phyloP scores from a whole-genome alignment of 345 rosid species.

The Camelina neglecta region DNA sequence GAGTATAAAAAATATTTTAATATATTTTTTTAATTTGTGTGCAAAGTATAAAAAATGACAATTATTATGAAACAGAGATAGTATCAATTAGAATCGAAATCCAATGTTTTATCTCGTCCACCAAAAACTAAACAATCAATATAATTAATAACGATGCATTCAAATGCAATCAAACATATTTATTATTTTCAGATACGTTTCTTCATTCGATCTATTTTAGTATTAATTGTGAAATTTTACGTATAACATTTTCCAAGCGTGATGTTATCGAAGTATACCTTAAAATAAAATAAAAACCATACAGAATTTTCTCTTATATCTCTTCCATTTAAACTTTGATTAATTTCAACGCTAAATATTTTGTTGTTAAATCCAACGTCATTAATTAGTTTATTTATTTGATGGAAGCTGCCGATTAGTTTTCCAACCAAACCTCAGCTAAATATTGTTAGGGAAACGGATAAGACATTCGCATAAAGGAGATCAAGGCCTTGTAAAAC shows the following conservation, averaged over 20 bases:
- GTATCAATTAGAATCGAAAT: background rate
- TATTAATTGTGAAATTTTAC: too few relatives aligned
- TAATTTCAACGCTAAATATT: background rate
- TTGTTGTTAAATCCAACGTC: background rate
- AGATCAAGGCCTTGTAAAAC: slow-evolving; percentile 19
- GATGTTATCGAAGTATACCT: too few relatives aligned
- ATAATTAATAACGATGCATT: background rate
- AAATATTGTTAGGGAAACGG: slow-evolving; percentile 36
- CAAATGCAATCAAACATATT: background rate
- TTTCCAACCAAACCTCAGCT: slow-evolving; percentile 44
- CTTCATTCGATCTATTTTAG: too few relatives aligned
- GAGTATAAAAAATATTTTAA: too few relatives aligned
- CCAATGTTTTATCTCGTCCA: background rate
- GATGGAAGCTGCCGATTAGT: slow-evolving; percentile 22
- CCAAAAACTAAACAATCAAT: background rate
- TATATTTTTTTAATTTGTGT: too few relatives aligned
- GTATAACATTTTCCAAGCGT: too few relatives aligned
- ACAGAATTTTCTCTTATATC: too few relatives aligned
- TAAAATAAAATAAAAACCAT: too few relatives aligned
- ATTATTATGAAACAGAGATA: too few relatives aligned
- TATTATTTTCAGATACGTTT: background rate
- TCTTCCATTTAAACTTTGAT: background rate
- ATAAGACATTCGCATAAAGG: slow-evolving; percentile 14
- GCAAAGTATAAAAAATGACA: too few relatives aligned
- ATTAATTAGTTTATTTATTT: background rate